Evolutionary conservation across 345 rosid species (phyloP).

Genomic region (Brassica nigra): DNA sequence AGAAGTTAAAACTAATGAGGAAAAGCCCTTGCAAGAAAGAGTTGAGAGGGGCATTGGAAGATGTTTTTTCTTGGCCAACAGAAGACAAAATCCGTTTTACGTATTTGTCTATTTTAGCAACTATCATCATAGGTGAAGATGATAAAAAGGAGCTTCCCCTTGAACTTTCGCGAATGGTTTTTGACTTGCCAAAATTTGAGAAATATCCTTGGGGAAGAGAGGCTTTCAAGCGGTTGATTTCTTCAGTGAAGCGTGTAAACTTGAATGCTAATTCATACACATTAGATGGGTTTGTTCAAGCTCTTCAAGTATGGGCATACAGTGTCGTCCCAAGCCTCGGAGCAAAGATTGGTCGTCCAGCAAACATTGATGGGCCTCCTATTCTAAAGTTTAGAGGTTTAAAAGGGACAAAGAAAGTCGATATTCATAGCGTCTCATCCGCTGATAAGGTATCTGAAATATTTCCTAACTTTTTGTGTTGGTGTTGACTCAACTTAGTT

Average conservation of each 20-base stretch:
- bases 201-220: neutral
- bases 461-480: too few species aligned
- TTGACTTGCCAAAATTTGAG: neutral
- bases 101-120: neutral
- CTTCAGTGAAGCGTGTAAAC: neutral
- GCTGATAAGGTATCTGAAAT: neutral
- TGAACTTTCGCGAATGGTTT: neutral
- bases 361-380: neutral
- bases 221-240: neutral
- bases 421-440: neutral
- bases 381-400: neutral
- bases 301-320: neutral
- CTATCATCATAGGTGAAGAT: neutral
- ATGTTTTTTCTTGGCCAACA: neutral
- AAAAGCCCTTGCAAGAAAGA: neutral
- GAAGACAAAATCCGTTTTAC: neutral
- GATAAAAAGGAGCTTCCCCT: neutral
- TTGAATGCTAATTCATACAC: neutral
- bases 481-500: neutral
- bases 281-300: neutral
- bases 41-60: neutral
- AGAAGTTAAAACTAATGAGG: neutral
- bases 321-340: constrained; percentile 6
- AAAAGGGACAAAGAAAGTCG: neutral
- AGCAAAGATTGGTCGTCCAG: neutral